These are phyloP conservation scores for Mycena haematopus DNA, from an alignment of 768 basidiomycete species.

Conservation along the genomic window DNA sequence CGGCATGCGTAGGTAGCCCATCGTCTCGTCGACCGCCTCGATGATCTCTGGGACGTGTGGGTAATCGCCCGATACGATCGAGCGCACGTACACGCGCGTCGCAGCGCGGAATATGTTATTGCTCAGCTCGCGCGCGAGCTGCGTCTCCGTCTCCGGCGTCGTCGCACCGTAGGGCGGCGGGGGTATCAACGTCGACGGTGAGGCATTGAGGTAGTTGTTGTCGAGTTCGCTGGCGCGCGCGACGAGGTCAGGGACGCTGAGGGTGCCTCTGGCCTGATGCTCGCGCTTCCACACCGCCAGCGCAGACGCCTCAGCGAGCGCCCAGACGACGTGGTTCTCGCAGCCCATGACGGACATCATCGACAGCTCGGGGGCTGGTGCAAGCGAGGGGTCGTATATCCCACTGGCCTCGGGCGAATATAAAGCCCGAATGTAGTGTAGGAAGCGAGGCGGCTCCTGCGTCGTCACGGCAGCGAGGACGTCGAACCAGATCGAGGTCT, in stretches of 20 bases:
- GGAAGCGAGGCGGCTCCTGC: constrained; percentile 61
- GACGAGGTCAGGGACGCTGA: constrained; percentile 70
- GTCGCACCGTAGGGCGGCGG: not conserved
- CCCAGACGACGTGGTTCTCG: constrained; percentile 79
- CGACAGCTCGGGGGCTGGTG: constrained; percentile 49
- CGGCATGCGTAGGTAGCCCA: constrained; percentile 51
- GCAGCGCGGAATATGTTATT: constrained; percentile 77
- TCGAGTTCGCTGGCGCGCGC: constrained; percentile 32
- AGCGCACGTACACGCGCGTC: constrained; percentile 75
- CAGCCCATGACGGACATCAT: constrained; percentile 90
- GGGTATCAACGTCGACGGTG: constrained; percentile 6
- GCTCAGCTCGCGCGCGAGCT: constrained; percentile 50
- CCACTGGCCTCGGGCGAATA: constrained; percentile 56
- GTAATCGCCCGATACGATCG: constrained; percentile 76
- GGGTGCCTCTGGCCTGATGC: constrained; percentile 45
- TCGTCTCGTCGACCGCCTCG: constrained; percentile 58
- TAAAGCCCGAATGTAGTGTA: constrained; percentile 59
- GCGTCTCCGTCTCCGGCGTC: constrained; percentile 24
- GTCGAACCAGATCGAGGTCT: constrained; percentile 89
- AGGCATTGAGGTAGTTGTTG: constrained; percentile 11
- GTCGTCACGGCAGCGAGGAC: constrained; percentile 81
- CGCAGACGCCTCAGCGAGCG: constrained; percentile 73
- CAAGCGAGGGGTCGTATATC: constrained; percentile 40
- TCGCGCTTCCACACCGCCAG: constrained; percentile 71
- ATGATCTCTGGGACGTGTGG: constrained; percentile 71